phyloP scores from a whole-genome alignment of 441 rosid species.

The Populus hybrid region DNA sequence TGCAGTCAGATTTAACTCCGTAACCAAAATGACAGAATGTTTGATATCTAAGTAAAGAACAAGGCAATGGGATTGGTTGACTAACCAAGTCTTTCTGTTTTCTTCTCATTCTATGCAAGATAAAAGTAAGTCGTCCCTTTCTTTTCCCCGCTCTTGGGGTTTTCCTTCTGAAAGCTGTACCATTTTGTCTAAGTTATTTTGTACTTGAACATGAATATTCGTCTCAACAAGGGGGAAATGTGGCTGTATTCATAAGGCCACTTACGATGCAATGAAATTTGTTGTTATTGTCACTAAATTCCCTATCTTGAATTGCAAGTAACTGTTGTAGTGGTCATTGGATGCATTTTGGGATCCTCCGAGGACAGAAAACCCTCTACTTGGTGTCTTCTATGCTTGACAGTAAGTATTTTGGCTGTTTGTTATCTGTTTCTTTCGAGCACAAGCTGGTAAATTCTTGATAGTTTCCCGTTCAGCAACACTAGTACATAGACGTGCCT shows the following conservation, averaged over 20 bases:
- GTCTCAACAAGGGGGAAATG: background rate
- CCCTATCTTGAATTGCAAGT: background rate
- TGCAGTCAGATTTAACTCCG: conserved; percentile 14
- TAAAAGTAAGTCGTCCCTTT: conserved; percentile 1
- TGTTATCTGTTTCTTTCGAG: background rate
- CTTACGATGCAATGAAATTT: background rate
- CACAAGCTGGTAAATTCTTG: background rate
- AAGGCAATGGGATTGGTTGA: conserved; percentile 11
- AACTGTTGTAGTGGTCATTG: background rate
- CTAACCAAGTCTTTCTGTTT: background rate
- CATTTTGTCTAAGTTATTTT: background rate
- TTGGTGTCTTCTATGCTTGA: background rate
- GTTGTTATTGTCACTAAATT: background rate
- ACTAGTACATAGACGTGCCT: too few relatives aligned
- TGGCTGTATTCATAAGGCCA: background rate
- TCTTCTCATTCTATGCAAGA: background rate
- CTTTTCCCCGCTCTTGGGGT: background rate
- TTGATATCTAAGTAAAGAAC: conserved; percentile 15
- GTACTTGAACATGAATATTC: background rate
- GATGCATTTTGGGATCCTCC: background rate
- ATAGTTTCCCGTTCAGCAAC: too few relatives aligned
- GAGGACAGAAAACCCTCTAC: background rate
- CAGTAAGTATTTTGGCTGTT: background rate
- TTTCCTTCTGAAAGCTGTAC: conserved; percentile 1
- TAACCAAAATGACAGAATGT: conserved; percentile 6